These are phyloP conservation scores for Collybia sordida DNA, from an alignment of 768 basidiomycete species.

Conservation along the genomic window DNA sequence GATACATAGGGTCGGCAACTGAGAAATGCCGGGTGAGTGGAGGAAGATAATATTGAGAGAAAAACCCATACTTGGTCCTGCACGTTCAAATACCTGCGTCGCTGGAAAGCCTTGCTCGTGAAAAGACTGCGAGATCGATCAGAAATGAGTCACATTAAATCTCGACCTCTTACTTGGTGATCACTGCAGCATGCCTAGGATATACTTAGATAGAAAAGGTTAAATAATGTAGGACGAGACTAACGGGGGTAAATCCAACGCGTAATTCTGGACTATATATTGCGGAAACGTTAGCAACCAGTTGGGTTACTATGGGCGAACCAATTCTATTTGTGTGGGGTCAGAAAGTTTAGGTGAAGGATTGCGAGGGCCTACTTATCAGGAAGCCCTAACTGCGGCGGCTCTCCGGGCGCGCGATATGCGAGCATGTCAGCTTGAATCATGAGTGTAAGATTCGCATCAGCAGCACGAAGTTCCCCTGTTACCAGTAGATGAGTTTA, in stretches of 20 bases:
- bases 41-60: neutral
- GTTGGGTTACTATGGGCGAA: conserved; percentile 69
- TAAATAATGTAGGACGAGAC: conserved; percentile 17
- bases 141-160: neutral
- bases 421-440: conserved; percentile 93
- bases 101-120: conserved; percentile 81
- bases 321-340: conserved; percentile 56
- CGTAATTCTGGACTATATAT: conserved; percentile 81
- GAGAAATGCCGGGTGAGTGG: conserved; percentile 6
- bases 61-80: conserved; percentile 59
- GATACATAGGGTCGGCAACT: conserved; percentile 91
- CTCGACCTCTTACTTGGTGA: conserved; percentile 58
- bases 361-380: conserved; percentile 43
- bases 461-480: conserved; percentile 58
- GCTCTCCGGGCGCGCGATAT: conserved; percentile 78
- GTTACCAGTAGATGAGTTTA: neutral
- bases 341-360: too few relatives aligned
- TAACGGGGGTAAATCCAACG: conserved; percentile 64
- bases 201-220: neutral
- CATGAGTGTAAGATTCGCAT: conserved; percentile 77
- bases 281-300: conserved; percentile 71
- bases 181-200: conserved; percentile 85
- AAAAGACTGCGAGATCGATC: conserved; percentile 56
- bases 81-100: conserved; percentile 86
- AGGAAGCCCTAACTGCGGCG: conserved; percentile 81